These are phyloP conservation scores for Euphorbia lathyris DNA, from an alignment of 345 rosid species.

Conservation along the genomic window DNA sequence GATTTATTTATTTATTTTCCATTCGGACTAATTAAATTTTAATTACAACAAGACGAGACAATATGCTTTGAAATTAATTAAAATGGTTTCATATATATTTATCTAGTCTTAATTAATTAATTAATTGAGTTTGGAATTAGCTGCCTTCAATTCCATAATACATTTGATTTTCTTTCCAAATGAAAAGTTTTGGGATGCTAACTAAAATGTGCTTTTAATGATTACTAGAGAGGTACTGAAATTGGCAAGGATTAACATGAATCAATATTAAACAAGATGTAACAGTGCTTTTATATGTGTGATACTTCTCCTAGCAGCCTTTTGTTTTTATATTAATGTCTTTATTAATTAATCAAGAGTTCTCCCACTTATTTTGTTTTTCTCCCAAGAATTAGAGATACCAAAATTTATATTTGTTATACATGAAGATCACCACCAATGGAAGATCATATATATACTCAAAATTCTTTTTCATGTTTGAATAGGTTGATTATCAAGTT, in stretches of 20 bases:
- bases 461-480: too few relatives aligned
- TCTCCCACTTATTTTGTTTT: too few relatives aligned
- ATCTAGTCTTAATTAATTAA: neutral
- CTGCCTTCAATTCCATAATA: neutral
- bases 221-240: constrained; percentile 8
- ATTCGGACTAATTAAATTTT: neutral
- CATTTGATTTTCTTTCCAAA: neutral
- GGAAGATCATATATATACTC: too few relatives aligned
- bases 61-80: neutral
- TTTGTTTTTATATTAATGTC: neutral
- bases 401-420: too few relatives aligned
- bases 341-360: too few relatives aligned
- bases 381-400: too few relatives aligned
- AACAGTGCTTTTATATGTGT: too few relatives aligned
- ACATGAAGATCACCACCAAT: too few relatives aligned
- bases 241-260: neutral
- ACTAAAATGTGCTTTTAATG: constrained; percentile 5
- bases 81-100: too few relatives aligned
- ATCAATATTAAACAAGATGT: too few relatives aligned
- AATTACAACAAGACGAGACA: neutral
- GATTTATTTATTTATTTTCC: neutral
- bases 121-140: neutral
- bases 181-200: neutral
- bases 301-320: neutral
- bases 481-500: too few relatives aligned